Percentiles rank a stretch among this genome's conserved stretches.
Evolutionary conservation across 2,329 filamentous ascomycete genomes (phyloP).

Genomic region (Nothophoma quercina): DNA sequence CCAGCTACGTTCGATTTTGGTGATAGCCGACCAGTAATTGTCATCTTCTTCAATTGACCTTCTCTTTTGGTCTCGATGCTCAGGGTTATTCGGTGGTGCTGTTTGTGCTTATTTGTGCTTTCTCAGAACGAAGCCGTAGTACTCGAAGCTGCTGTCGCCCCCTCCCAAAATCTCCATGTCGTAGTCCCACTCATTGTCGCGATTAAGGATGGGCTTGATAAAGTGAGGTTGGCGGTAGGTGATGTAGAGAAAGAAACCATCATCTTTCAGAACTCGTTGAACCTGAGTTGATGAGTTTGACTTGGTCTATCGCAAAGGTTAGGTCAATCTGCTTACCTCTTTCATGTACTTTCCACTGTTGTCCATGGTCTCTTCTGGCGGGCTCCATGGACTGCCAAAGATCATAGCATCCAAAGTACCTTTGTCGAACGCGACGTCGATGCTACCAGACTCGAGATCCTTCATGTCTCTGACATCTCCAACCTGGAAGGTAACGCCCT

Average conservation of each 20-base stretch:
- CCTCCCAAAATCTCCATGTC: constrained; percentile 30
- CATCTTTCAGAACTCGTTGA: constrained; percentile 57
- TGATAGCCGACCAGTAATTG: constrained; percentile 5
- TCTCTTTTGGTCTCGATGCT: neutral
- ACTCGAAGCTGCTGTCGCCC: constrained; percentile 18
- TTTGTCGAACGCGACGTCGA: constrained; percentile 67
- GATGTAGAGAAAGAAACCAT: constrained; percentile 61
- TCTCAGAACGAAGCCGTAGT: constrained; percentile 14
- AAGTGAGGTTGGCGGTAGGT: constrained; percentile 45
- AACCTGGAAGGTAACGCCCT: constrained; percentile 58
- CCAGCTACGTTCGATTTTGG: neutral
- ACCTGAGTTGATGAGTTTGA: constrained; percentile 43
- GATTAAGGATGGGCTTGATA: constrained; percentile 38
- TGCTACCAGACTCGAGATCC: constrained; percentile 48
- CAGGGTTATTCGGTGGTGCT: neutral
- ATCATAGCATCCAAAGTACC: constrained; percentile 65
- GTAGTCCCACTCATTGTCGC: constrained; percentile 31
- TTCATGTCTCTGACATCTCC: constrained; percentile 63
- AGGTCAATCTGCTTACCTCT: constrained; percentile 51
- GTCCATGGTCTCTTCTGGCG: constrained; percentile 57
- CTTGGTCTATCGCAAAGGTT: too few species aligned
- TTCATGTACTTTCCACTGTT: constrained; percentile 60
- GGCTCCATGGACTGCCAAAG: constrained; percentile 62
- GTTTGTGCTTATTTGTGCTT: constrained; percentile 1
- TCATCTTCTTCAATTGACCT: neutral